A percentile compares a stretch with the other conserved stretches of the same genome.
phyloP scores from a whole-genome alignment of 371 early-diverging fungal genomes.

The Furculomyces boomerangus region DNA sequence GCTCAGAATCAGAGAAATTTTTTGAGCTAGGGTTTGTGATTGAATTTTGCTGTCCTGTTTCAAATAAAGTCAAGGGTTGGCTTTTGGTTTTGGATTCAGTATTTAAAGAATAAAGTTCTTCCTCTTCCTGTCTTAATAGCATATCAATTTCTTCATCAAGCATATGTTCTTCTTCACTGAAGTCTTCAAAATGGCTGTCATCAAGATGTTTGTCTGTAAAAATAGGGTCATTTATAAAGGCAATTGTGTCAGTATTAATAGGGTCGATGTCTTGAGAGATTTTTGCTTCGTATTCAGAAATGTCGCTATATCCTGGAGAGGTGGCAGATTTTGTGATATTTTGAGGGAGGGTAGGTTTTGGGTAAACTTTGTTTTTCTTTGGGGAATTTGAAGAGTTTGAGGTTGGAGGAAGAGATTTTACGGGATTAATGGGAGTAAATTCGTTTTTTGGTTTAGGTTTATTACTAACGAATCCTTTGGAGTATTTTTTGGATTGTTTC shows the following conservation, averaged over 20 bases:
- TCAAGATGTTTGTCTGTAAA: neutral
- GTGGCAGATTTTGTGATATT: neutral
- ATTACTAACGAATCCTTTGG: neutral
- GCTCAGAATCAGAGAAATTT: neutral
- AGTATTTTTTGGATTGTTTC: neutral
- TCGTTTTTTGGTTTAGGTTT: neutral
- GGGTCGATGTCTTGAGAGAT: neutral
- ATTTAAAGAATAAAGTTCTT: neutral
- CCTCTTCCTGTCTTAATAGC: neutral
- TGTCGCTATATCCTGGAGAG: neutral
- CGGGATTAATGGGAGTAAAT: neutral
- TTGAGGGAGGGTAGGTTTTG: neutral
- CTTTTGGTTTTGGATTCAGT: neutral
- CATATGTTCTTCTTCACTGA: neutral
- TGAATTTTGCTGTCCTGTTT: neutral
- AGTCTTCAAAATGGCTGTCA: neutral
- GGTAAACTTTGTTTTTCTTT: too few species aligned
- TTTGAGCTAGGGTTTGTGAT: neutral
- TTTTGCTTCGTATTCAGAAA: neutral
- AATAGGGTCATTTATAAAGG: neutral
- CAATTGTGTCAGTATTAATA: neutral
- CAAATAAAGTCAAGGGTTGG: neutral
- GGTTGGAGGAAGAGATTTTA: neutral
- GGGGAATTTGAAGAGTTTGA: neutral
- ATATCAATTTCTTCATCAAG: neutral